Evolutionary conservation across 768 basidiomycete genomes (phyloP).

Genomic region (Leccinum obscurum): DNA sequence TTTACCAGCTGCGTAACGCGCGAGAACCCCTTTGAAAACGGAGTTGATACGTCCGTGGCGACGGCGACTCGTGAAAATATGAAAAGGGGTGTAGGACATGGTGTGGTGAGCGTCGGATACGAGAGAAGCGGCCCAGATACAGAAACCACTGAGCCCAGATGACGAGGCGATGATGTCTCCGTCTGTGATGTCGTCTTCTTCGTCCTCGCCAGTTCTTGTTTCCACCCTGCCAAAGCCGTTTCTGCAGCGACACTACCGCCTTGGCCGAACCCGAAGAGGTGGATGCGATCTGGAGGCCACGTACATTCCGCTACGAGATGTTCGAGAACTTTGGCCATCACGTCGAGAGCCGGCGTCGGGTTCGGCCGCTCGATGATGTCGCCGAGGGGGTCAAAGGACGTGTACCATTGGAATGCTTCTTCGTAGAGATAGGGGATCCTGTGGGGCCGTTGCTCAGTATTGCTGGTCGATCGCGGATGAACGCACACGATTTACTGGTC

Average conservation of each 20-base stretch:
- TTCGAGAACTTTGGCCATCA: slow-evolving; percentile 51
- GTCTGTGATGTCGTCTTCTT: slow-evolving; percentile 6
- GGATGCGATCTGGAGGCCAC: slow-evolving; percentile 73
- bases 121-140: slow-evolving; percentile 77
- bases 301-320: slow-evolving; percentile 59
- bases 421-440: slow-evolving; percentile 81
- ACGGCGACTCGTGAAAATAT: slow-evolving; percentile 55
- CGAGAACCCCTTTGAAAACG: slow-evolving; percentile 62
- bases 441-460: slow-evolving; percentile 15
- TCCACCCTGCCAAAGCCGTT: slow-evolving; percentile 60
- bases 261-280: slow-evolving; percentile 87
- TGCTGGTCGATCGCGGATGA: background rate
- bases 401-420: slow-evolving; percentile 84
- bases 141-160: slow-evolving; percentile 66
- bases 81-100: slow-evolving; percentile 62
- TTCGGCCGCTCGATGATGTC: slow-evolving; percentile 70
- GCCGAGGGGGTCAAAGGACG: slow-evolving; percentile 78
- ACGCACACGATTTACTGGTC: slow-evolving; percentile 53
- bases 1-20: slow-evolving; percentile 50
- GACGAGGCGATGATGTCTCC: slow-evolving; percentile 12
- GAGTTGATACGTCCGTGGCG: slow-evolving; percentile 41
- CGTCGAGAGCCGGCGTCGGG: slow-evolving; percentile 64
- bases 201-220: slow-evolving; percentile 26
- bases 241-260: slow-evolving; percentile 81
- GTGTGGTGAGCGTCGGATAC: slow-evolving; percentile 59